Evolutionary conservation across 768 basidiomycete genomes (phyloP).

Genomic region (Galerina marginata): DNA sequence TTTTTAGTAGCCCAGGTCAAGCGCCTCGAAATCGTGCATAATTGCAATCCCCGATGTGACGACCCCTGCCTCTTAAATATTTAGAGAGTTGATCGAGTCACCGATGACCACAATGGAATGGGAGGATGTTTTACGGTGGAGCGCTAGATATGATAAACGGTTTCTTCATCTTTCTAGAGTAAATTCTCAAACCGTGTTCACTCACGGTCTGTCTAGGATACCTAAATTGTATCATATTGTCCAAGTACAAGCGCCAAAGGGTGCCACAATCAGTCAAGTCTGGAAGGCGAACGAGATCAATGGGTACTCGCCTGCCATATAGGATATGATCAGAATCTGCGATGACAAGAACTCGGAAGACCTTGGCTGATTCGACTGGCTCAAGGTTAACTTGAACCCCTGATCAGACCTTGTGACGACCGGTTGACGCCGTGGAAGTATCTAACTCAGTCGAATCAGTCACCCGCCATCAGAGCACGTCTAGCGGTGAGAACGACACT

Average conservation of each 20-base stretch:
- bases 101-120: conserved; percentile 15
- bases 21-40: conserved; percentile 21
- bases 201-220: conserved; percentile 22
- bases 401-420: conserved; percentile 41
- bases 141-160: not conserved
- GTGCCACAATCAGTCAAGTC: conserved; percentile 46
- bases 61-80: conserved; percentile 21
- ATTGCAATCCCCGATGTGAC: conserved; percentile 24
- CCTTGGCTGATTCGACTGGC: conserved; percentile 33
- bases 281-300: conserved; percentile 24
- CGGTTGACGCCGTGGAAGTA: conserved; percentile 31
- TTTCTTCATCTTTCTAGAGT: conserved; percentile 1
- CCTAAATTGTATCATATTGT: conserved; percentile 14
- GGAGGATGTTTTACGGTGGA: conserved; percentile 1
- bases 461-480: conserved; percentile 30
- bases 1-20: conserved; percentile 11
- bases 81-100: conserved; percentile 23
- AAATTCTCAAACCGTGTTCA: conserved; percentile 3
- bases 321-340: conserved; percentile 35
- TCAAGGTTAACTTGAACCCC: conserved; percentile 32
- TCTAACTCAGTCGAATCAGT: conserved; percentile 26
- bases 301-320: conserved; percentile 27
- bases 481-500: conserved; percentile 26
- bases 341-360: conserved; percentile 28
- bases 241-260: conserved; percentile 26